phyloP scores from a whole-genome alignment of 2,329 filamentous ascomycete species.

The Pseudocercospora cruenta region DNA sequence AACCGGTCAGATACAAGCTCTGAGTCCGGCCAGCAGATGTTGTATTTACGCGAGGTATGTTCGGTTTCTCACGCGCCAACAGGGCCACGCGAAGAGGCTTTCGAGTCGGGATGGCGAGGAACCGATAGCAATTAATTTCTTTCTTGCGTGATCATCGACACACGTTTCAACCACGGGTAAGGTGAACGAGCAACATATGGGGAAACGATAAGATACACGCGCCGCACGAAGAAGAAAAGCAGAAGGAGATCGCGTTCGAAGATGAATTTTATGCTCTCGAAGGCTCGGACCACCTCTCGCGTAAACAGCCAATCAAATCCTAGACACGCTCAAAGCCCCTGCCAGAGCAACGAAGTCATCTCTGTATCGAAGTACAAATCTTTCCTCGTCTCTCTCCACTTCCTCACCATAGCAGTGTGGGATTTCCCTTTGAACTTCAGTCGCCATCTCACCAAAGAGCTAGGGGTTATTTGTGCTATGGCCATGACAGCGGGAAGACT shows the following conservation, averaged over 20 bases:
- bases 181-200: slow-evolving; percentile 30
- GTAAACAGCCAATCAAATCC: background rate
- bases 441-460: too few relatives aligned
- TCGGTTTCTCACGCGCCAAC: slow-evolving; percentile 41
- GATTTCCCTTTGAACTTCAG: too few relatives aligned
- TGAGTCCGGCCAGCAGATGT: background rate
- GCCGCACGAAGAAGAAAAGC: slow-evolving; percentile 40
- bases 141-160: slow-evolving; percentile 40
- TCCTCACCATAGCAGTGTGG: too few relatives aligned
- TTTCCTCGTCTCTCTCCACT: too few relatives aligned
- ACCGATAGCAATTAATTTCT: slow-evolving; percentile 40
- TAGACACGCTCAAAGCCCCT: too few relatives aligned
- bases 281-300: background rate
- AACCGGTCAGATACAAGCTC: background rate
- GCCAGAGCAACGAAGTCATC: too few relatives aligned
- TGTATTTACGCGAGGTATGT: slow-evolving; percentile 25
- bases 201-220: slow-evolving; percentile 38
- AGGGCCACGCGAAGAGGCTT: slow-evolving; percentile 37
- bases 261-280: slow-evolving; percentile 4
- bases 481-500: background rate
- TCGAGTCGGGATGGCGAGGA: slow-evolving; percentile 38
- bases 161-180: slow-evolving; percentile 35
- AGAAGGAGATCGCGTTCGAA: background rate
- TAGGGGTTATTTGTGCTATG: too few relatives aligned
- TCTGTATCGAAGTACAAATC: too few relatives aligned